Evolutionary conservation across 2,329 filamentous ascomycete genomes (phyloP).

Genomic region (Fusarium foetens): DNA sequence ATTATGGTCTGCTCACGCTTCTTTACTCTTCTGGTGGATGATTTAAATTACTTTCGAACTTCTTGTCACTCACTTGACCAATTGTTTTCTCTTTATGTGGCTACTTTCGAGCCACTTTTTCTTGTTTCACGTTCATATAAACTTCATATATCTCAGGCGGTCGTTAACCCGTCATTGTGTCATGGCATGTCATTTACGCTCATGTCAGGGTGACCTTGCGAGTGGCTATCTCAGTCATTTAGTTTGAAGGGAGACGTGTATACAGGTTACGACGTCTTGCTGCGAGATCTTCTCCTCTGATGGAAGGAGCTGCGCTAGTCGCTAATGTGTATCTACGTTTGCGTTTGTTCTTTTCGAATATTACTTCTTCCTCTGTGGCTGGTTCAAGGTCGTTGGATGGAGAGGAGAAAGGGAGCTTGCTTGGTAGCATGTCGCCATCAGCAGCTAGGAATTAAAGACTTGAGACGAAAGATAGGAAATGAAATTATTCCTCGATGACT

Average conservation of each 20-base stretch:
- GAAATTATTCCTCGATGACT: slow-evolving; percentile 37
- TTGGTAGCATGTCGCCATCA: slow-evolving; percentile 7
- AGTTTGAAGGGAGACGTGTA: slow-evolving; percentile 16
- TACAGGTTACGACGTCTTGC: slow-evolving; percentile 30
- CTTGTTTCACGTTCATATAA: slow-evolving; percentile 41
- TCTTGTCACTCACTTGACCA: slow-evolving; percentile 42
- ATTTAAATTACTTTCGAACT: slow-evolving; percentile 37
- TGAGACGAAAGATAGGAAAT: slow-evolving; percentile 43
- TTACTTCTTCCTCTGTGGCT: slow-evolving; percentile 35
- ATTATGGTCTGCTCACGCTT: slow-evolving; percentile 41
- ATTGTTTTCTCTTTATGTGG: slow-evolving; percentile 28
- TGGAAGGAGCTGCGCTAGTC: slow-evolving; percentile 38
- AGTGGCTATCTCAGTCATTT: slow-evolving; percentile 11
- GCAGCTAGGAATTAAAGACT: slow-evolving; percentile 38
- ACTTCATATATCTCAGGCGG: slow-evolving; percentile 39
- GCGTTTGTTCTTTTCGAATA: slow-evolving; percentile 39
- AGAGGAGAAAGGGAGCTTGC: slow-evolving; percentile 24
- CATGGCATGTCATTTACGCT: slow-evolving; percentile 30
- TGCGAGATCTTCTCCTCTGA: slow-evolving; percentile 10
- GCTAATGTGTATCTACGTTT: slow-evolving; percentile 46
- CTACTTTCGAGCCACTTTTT: slow-evolving; percentile 29
- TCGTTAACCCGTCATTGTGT: slow-evolving; percentile 20
- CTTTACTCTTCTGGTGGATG: slow-evolving; percentile 39
- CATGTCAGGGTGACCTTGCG: slow-evolving; percentile 23
- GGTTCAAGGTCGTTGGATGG: slow-evolving; percentile 40